phyloP scores from a whole-genome alignment of 106 monocot genomes.

The Dactylorhiza incarnata region DNA sequence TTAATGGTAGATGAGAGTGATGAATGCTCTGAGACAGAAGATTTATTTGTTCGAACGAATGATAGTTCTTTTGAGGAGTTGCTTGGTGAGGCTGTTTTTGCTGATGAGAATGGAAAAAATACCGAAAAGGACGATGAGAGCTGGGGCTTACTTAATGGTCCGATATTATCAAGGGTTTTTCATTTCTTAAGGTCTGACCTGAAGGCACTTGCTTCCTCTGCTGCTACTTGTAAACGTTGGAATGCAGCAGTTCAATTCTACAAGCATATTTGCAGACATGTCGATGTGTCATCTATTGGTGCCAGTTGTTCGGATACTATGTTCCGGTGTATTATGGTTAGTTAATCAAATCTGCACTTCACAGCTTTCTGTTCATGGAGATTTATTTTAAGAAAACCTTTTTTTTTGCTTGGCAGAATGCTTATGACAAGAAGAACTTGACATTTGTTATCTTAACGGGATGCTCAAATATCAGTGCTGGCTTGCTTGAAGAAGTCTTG shows the following conservation, averaged over 20 bases:
- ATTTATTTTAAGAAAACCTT: neutral
- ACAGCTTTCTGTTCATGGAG: neutral
- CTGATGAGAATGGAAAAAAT: conserved; percentile 21
- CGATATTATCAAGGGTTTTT: conserved; percentile 74
- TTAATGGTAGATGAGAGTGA: conserved; percentile 47
- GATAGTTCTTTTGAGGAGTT: conserved; percentile 75
- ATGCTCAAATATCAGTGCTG: conserved; percentile 62
- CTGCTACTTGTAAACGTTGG: conserved; percentile 86
- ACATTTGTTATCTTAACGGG: conserved; percentile 54
- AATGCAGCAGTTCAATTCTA: conserved; percentile 57
- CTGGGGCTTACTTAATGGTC: conserved; percentile 65
- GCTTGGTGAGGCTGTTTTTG: conserved; percentile 25
- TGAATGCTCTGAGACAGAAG: conserved; percentile 41
- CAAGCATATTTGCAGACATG: conserved; percentile 51
- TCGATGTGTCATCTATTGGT: conserved; percentile 77
- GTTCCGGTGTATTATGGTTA: conserved; percentile 67
- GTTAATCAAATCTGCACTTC: conserved; percentile 15
- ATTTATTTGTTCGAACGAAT: conserved; percentile 33
- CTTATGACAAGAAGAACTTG: conserved; percentile 65
- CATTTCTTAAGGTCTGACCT: conserved; percentile 77
- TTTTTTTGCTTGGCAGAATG: conserved; percentile 37
- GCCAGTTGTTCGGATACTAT: conserved; percentile 57
- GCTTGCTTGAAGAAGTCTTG: conserved; percentile 61
- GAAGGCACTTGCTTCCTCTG: conserved; percentile 64
- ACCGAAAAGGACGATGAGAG: conserved; percentile 21